A percentile compares a stretch with the other conserved stretches of the same genome.
Evolutionary conservation across 2,329 filamentous ascomycete species (phyloP).

Genomic region (Cryphonectria naterciae): DNA sequence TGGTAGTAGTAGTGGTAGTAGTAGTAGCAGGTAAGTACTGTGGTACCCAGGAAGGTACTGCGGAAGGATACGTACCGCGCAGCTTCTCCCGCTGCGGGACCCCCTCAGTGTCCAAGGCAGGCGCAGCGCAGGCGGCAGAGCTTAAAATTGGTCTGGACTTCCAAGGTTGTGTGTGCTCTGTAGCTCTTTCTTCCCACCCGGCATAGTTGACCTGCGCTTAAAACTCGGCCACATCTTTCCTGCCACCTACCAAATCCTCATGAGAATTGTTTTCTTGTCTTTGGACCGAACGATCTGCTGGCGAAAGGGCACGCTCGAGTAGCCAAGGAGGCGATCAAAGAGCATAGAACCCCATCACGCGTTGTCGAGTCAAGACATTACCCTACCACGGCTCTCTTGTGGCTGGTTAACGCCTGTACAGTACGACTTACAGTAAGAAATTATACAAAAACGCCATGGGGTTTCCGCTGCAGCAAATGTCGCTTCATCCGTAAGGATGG

Average conservation of each 20-base stretch:
- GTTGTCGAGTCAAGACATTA: conserved; percentile 7
- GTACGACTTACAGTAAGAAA: conserved; percentile 11
- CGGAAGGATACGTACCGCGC: conserved; percentile 1
- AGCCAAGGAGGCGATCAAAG: neutral
- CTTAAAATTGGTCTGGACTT: conserved; percentile 11
- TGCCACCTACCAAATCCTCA: neutral
- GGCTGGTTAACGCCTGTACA: conserved; percentile 9
- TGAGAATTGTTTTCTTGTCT: neutral
- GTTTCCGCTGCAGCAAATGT: neutral
- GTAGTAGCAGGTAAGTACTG: neutral
- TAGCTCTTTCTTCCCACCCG: neutral
- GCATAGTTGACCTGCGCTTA: neutral
- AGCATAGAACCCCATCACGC: neutral
- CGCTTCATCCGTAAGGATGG: conserved; percentile 23
- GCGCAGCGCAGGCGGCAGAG: neutral
- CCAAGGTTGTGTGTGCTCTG: neutral
- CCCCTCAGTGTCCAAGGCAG: neutral
- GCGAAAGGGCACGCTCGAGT: neutral
- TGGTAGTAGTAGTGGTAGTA: too few relatives aligned
- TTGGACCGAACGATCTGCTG: neutral
- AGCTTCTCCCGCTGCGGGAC: neutral
- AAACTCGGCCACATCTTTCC: neutral
- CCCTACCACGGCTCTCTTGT: conserved; percentile 4
- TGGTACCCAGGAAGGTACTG: neutral
- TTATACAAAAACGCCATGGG: conserved; percentile 12